These are phyloP conservation scores for Raffaelea deltoideospora DNA, from an alignment of 2,329 filamentous ascomycete species.

Conservation along the genomic window DNA sequence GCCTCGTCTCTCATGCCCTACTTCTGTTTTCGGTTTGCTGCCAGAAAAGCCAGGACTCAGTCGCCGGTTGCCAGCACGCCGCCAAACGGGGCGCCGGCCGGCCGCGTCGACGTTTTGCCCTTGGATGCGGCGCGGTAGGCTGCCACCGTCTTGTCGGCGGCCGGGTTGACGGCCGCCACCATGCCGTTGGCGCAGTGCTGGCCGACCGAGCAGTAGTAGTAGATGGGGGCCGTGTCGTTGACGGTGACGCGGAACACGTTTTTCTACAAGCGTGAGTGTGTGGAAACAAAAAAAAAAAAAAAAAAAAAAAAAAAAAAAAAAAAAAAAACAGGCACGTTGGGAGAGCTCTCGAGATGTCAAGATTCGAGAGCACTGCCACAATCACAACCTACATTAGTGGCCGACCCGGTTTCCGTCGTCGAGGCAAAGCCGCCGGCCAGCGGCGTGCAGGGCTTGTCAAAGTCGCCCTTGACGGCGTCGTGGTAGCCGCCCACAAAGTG, in stretches of 20 bases:
- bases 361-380: background rate
- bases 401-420: slow-evolving; percentile 1
- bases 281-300: too few species aligned
- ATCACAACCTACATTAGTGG: background rate
- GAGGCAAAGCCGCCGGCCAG: slow-evolving; percentile 5
- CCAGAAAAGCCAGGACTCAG: too few species aligned
- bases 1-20: too few species aligned
- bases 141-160: slow-evolving; percentile 1
- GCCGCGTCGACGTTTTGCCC: slow-evolving; percentile 3
- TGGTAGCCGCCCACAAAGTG: slow-evolving; percentile 35
- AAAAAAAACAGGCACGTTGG: background rate
- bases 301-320: too few species aligned
- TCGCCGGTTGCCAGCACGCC: background rate
- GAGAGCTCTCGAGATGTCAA: background rate
- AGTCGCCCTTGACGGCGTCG: slow-evolving; percentile 32
- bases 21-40: too few species aligned
- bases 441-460: slow-evolving; percentile 32
- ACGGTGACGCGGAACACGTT: slow-evolving; percentile 7
- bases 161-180: slow-evolving; percentile 9
- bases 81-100: slow-evolving; percentile 1
- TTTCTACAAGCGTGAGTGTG: background rate
- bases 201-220: slow-evolving; percentile 10
- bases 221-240: slow-evolving; percentile 7
- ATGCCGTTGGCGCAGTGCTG: slow-evolving; percentile 10
- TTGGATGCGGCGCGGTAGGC: slow-evolving; percentile 2